Evolutionary conservation across 371 early-diverging fungal genomes (phyloP), one percentile per base, ranked within the genome.

Genomic region (Mucor saturninus): DNA sequence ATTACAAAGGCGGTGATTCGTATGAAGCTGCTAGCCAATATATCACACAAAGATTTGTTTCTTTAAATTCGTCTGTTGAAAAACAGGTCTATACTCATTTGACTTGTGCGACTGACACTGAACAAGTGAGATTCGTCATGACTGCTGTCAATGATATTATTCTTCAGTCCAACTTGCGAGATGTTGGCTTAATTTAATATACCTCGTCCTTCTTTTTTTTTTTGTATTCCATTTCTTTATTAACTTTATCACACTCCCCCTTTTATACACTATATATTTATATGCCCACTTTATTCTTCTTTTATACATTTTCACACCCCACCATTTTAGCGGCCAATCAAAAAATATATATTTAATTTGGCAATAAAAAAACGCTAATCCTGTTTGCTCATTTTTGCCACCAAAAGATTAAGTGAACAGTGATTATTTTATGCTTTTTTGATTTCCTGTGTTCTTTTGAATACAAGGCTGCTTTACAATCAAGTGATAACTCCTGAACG

Each of bases 101-200:
- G 71, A 97, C 97, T 3, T 95, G 95, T 69, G 97, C 97, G 7
- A 96, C 97, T 2, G 97, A 96, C 74, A 95, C 97, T 5, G 89
- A 86, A 15, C 87, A 89, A 62, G 80, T 90, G 46, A 81, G 80
- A 49, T 80, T 78, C 61, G 90, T 89, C 53, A 84, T 86, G 81
- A 71, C 79, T 37, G 83, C 86, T 10, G 88, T 88, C 14, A 88
- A 86, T 66, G 87, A 89, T 69, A 90, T 89, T 73, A 84, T 90
- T 48, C 75, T 86, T 49, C 83, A 84, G 59, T 62, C 68, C 35
- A 84, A 82, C 62, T 64, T 86, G 59, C 59, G 83, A 63, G 82
- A 86, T 54, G 67, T 68, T 62, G 89, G 89, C 29, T 66, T 87
- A 54, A 70, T 88, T 67, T 88, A 78, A 61, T 35, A 31, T 32